Base-by-base conservation (phyloP, 768 basidiomycete species). In the Hericium coralloides region DNA sequence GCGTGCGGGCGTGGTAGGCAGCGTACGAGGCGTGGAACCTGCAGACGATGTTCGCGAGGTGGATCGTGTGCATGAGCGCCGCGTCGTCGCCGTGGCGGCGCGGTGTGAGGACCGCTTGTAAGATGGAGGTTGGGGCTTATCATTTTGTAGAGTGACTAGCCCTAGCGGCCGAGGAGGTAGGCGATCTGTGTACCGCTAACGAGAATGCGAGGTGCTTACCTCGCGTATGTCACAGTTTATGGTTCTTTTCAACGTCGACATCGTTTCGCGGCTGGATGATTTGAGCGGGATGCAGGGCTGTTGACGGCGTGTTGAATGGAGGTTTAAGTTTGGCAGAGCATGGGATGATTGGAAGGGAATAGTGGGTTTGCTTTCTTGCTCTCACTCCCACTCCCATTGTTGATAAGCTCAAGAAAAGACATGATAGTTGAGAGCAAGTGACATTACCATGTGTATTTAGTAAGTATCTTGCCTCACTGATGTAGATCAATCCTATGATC, bases 11-110 rank as follows among this genome's bases (percentile, higher is more conserved):
- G n/a, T 55, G 26, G 22, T n/a, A 55, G 17, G 31, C 15, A 6
- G 59, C 64, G 23, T 58, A 83, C 80, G 80, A 81, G 20, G 81
- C 84, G 63, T 87, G 85, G 58, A 84, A 85, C 6, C 85, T 84
- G 63, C 84, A 87, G 0, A 85, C 85, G 15, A 85, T 72, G 58
- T 76, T 74, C 0, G 72, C 72, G 1, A 71, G 65, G 56, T 74
- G 71, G 36, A 74, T 71, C 5, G 66, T 67, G 50, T 65, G 63
- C 68, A 70, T 70, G 59, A 70, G 65, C 2, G 61, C 57, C 20
- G 65, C 68, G 56, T 70, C 69, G 38, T 68, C 67, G 9, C 68
- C 69, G 67, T 68, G 41, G 38, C 15, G 12, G 10, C 3, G 7
- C 6, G 38, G 12, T 31, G 31, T 31, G 31, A 31, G 31, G 6